phyloP scores from a whole-genome alignment of 768 basidiomycete species.

The Rhodotorula sphaerocarpa region DNA sequence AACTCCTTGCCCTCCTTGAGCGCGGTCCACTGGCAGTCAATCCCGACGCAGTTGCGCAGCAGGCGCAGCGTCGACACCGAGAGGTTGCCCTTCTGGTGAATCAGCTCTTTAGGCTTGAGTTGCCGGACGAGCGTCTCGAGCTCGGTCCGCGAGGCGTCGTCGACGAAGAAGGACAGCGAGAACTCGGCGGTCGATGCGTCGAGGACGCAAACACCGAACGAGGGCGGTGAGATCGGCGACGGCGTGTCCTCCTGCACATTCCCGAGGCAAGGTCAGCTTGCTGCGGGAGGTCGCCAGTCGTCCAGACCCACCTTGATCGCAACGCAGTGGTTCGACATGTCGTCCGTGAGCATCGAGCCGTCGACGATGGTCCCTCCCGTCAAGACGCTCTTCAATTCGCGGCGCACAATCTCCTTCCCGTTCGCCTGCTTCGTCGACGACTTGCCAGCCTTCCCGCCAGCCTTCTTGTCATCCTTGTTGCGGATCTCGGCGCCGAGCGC shows the following conservation, averaged over 20 bases:
- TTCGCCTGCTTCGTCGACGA: conserved; percentile 49
- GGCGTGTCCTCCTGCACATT: conserved; percentile 27
- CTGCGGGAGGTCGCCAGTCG: no score
- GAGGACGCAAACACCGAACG: conserved; percentile 80
- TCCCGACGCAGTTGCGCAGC: conserved; percentile 69
- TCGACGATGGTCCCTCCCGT: conserved; percentile 95
- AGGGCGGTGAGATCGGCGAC: conserved; percentile 23
- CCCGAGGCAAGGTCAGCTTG: not conserved
- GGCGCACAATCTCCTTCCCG: conserved; percentile 62
- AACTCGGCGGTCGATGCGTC: conserved; percentile 96
- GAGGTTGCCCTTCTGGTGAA: conserved; percentile 61
- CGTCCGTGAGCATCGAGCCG: conserved; percentile 74
- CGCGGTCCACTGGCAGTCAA: conserved; percentile 78
- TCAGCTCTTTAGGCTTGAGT: conserved; percentile 49
- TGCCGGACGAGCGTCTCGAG: conserved; percentile 89
- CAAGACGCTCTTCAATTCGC: conserved; percentile 89
- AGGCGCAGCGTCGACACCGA: conserved; percentile 73
- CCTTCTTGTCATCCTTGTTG: conserved; percentile 60
- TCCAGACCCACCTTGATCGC: conserved; percentile 56
- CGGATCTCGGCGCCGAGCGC: conserved; percentile 97
- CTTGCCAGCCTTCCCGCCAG: conserved; percentile 39
- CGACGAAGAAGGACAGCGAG: conserved; percentile 76
- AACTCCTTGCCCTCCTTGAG: conserved; percentile 71
- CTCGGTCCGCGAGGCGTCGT: conserved; percentile 84
- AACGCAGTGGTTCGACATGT: conserved; percentile 91